A percentile compares a stretch with the other conserved stretches of the same genome.
Conservation (phyloP, 2,329 filamentous ascomycete species). For the Rachicladosporium sp. region DNA sequence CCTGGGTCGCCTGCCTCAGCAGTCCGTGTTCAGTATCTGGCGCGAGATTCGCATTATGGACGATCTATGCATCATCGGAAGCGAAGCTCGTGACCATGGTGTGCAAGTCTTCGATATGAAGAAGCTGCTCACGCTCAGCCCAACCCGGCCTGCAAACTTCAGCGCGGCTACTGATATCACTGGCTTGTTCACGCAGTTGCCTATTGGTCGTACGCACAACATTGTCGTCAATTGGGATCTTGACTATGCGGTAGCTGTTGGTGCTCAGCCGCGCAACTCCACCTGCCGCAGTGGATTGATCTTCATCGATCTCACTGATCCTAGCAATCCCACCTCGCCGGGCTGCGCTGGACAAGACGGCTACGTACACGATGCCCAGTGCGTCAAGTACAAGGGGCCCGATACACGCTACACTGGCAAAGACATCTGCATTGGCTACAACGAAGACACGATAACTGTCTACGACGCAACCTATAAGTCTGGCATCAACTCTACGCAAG, state of each 20-base stretch:
- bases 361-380: conserved; percentile 52
- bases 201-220: conserved; percentile 39
- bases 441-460: conserved; percentile 40
- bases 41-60: conserved; percentile 29
- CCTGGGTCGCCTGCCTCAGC: conserved; percentile 34
- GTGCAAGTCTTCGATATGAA: conserved; percentile 42
- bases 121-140: conserved; percentile 22
- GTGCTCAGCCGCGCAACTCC: conserved; percentile 29
- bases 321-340: conserved; percentile 39
- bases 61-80: conserved; percentile 30
- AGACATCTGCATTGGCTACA: conserved; percentile 47
- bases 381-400: conserved; percentile 43
- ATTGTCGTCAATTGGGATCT: conserved; percentile 38
- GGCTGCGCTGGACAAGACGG: conserved; percentile 45
- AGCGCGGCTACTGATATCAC: conserved; percentile 29
- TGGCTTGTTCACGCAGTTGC: conserved; percentile 27
- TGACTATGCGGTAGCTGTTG: conserved; percentile 33
- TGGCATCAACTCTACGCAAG: conserved; percentile 17
- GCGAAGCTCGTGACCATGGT: conserved; percentile 33
- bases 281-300: conserved; percentile 43
- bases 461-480: conserved; percentile 42
- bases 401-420: conserved; percentile 35
- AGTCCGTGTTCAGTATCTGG: conserved; percentile 25
- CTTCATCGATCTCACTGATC: conserved; percentile 46
- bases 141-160: conserved; percentile 27